These are phyloP conservation scores for Wallacemonas collosoma DNA, from an alignment of 208 protist species.

Conservation along the genomic window DNA sequence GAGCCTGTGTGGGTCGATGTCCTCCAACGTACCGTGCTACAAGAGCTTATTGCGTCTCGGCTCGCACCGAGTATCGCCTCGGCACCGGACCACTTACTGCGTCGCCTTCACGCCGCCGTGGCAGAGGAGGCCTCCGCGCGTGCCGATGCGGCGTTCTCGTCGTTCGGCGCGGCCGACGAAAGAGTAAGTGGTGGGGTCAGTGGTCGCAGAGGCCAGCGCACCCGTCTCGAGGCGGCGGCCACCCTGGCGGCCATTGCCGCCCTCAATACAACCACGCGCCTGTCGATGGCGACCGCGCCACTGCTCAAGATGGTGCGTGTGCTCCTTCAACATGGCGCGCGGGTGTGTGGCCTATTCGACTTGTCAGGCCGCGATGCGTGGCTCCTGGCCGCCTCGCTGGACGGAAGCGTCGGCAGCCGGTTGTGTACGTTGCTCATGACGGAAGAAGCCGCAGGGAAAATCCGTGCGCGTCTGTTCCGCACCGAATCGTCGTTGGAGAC, in stretches of 20 bases:
- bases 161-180: too few relatives aligned
- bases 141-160: background rate
- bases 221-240: background rate
- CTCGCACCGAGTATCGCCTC: background rate
- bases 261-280: background rate
- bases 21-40: conserved; percentile 58
- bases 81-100: background rate
- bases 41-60: conserved; percentile 46
- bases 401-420: conserved; percentile 12
- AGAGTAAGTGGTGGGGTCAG: too few relatives aligned
- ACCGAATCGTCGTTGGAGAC: background rate
- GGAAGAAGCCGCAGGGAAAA: background rate
- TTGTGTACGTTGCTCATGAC: conserved; percentile 17
- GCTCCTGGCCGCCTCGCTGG: conserved; percentile 56
- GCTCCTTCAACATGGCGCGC: conserved; percentile 57
- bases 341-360: conserved; percentile 64
- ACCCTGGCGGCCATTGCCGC: background rate
- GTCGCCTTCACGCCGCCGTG: background rate
- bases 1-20: conserved; percentile 56
- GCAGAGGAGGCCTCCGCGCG: background rate
- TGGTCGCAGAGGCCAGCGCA: background rate
- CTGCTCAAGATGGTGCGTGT: conserved; percentile 28
- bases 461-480: background rate
- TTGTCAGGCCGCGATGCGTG: conserved; percentile 66
- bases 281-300: background rate